Conservation (phyloP, 148 eudicot species). For the Camellia granthamiana region DNA sequence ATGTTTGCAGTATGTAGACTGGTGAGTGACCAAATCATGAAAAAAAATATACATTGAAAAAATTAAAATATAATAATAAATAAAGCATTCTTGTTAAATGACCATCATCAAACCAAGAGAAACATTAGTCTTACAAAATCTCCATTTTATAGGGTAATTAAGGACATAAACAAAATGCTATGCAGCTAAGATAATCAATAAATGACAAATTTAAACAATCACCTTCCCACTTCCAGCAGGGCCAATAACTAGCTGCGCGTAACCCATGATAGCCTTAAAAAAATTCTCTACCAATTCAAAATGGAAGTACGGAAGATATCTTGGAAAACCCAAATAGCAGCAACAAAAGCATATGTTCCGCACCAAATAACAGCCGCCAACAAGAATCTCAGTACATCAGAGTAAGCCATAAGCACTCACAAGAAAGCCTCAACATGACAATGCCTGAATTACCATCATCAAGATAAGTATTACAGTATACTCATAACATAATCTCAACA, state of each 20-base stretch:
- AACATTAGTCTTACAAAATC: background rate
- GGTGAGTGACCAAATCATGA: background rate
- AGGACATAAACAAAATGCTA: constrained; percentile 2
- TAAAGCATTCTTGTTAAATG: background rate
- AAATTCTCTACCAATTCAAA: constrained; percentile 12
- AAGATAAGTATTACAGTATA: background rate
- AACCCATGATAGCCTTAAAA: constrained; percentile 47
- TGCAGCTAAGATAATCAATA: background rate
- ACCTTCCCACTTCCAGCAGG: constrained; percentile 87
- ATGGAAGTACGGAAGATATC: constrained; percentile 19
- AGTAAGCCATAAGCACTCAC: constrained; percentile 33
- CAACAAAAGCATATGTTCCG: constrained; percentile 40
- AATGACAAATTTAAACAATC: background rate
- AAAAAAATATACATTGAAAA: background rate
- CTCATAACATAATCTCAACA: background rate
- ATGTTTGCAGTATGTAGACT: constrained; percentile 90
- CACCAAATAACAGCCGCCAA: constrained; percentile 40
- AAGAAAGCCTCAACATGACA: constrained; percentile 15
- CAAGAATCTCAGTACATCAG: constrained; percentile 29
- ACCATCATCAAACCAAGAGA: background rate
- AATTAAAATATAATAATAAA: background rate
- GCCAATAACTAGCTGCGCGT: constrained; percentile 81
- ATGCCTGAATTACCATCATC: constrained; percentile 25
- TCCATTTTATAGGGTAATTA: background rate
- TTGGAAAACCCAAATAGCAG: constrained; percentile 30